These are phyloP conservation scores for Fusarium citri DNA, from an alignment of 2,329 filamentous ascomycete genomes.

Conservation along the genomic window DNA sequence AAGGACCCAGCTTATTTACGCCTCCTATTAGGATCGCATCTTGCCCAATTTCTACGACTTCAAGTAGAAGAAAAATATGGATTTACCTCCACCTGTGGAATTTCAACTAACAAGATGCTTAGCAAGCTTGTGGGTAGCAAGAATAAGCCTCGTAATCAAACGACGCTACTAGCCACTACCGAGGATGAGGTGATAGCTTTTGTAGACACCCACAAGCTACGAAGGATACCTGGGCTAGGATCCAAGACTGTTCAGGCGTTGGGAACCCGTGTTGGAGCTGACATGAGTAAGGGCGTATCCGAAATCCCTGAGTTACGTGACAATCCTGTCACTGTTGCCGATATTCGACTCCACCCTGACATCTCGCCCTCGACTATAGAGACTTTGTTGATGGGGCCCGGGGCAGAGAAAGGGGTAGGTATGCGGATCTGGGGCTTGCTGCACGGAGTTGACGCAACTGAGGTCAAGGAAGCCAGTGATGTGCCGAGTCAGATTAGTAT, in stretches of 20 bases:
- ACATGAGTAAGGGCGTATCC: constrained; percentile 49
- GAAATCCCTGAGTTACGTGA: constrained; percentile 49
- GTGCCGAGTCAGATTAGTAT: constrained; percentile 92
- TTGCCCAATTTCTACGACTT: constrained; percentile 79
- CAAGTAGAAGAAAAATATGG: constrained; percentile 80
- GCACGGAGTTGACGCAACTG: constrained; percentile 80
- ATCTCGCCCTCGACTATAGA: constrained; percentile 76
- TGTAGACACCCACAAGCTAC: constrained; percentile 79
- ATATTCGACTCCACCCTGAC: constrained; percentile 71
- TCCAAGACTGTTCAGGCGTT: constrained; percentile 68
- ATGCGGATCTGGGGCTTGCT: constrained; percentile 80
- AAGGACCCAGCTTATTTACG: constrained; percentile 64
- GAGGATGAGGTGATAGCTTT: constrained; percentile 70
- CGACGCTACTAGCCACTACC: constrained; percentile 78
- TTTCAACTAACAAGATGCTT: constrained; percentile 87
- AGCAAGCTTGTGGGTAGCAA: constrained; percentile 86
- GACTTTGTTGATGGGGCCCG: constrained; percentile 75
- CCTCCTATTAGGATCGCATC: constrained; percentile 81
- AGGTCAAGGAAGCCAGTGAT: constrained; percentile 77
- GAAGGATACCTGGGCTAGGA: constrained; percentile 87
- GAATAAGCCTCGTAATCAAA: constrained; percentile 90
- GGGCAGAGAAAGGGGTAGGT: constrained; percentile 78
- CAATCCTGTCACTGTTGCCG: constrained; percentile 68
- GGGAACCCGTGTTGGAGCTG: constrained; percentile 65
- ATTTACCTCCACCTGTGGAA: constrained; percentile 88